Conservation (phyloP, 257 asterid genomes). For the Rauvolfia tetraphylla region DNA sequence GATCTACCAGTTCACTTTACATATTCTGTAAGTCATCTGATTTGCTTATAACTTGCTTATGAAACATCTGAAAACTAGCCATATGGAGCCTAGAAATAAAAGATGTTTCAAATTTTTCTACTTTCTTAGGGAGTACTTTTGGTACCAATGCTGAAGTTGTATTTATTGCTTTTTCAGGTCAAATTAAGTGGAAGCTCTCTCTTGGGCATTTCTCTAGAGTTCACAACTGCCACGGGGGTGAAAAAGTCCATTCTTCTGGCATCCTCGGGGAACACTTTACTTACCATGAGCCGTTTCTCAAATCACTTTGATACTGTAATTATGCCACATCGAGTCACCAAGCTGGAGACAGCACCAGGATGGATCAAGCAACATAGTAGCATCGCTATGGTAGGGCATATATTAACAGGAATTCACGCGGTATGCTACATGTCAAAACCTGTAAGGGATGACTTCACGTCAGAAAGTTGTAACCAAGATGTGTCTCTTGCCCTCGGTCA, state of each 20-base stretch:
- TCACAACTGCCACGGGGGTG: slow-evolving; percentile 29
- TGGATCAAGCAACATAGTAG: slow-evolving; percentile 69
- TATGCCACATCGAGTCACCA: slow-evolving; percentile 54
- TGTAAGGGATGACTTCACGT: slow-evolving; percentile 4
- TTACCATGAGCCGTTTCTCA: slow-evolving; percentile 54
- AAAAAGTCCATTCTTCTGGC: slow-evolving; percentile 55
- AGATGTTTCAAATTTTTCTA: not conserved
- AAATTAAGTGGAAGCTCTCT: slow-evolving; percentile 55
- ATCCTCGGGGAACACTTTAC: slow-evolving; percentile 49
- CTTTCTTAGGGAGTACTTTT: not conserved
- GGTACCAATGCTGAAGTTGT: not conserved
- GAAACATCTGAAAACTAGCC: not conserved
- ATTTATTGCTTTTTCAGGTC: slow-evolving; percentile 42
- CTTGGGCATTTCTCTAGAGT: slow-evolving; percentile 60
- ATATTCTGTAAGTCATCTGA: slow-evolving; percentile 57
- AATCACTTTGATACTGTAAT: slow-evolving; percentile 41
- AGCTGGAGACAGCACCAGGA: slow-evolving; percentile 34
- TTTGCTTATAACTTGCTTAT: not conserved
- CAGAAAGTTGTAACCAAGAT: slow-evolving; percentile 12
- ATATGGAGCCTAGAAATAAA: not conserved
- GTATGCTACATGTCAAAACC: slow-evolving; percentile 56
- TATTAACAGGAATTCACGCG: slow-evolving; percentile 53
- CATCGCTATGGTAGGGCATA: slow-evolving; percentile 52
- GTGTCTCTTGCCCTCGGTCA: slow-evolving; percentile 7
- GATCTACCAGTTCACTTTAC: slow-evolving; percentile 49